Evolutionary conservation across 2,329 filamentous ascomycete genomes (phyloP), one percentile per base, ranked within the genome.

Genomic region (Acephala macrosclerotiorum): DNA sequence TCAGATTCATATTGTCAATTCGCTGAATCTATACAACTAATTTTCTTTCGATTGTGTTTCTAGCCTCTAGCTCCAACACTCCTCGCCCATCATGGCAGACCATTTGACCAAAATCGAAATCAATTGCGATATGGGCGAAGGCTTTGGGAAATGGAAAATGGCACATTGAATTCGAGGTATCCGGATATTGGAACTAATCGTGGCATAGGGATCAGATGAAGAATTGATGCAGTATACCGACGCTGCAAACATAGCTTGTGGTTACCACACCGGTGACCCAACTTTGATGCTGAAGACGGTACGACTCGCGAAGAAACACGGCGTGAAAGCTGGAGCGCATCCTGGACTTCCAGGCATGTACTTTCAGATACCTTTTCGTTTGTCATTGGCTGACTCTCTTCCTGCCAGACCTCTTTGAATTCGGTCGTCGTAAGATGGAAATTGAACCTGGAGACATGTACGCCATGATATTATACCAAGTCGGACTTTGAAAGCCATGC

Each of bases 221-320:
- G 85, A 89, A 63, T 76, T 90, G 16, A 85, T 90, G 65, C 84
- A 84, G 1, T 76, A 87, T 49, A 87, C 89, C 68, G 86, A 89
- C 72, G 83, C 85, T 71, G 87, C 87, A 20, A 89, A 89, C 70
- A 78, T 90, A 35, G 87, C 87, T 9, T 90, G 87, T 72, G 86
- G 85, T 1, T 86, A 85, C 68, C 85, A 87, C 66, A 85, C 82
- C 36, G 84, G 87, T 47, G 88, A 91, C 66, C 87, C 88, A 0
- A 72, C 86, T n/a, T 87, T 89, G 61, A 91, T 90, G 87, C 78
- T 83, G 57, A 80, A 86, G 63, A 90, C 87, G 0, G 83, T 90
- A 12, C 79, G 78, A 11, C 79, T 83, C 20, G 88, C 85, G 77
- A 89, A 89, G 75, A 74, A 81, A 49, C 82, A 88, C 75, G 80